phyloP scores from a whole-genome alignment of 2,329 filamentous ascomycete species.

The Aspergillus phoenicis region DNA sequence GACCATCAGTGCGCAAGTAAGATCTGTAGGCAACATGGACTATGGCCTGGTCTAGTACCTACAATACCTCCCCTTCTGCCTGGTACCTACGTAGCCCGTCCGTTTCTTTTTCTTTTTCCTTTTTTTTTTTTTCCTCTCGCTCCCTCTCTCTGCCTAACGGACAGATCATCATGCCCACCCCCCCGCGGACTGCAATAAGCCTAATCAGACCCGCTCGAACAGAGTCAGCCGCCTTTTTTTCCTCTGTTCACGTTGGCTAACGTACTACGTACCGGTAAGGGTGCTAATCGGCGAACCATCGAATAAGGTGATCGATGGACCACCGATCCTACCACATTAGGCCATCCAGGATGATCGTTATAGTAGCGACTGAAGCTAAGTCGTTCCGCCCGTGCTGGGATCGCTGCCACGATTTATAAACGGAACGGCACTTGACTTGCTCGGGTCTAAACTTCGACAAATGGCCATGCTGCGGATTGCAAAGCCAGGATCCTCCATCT shows the following conservation, averaged over 20 bases:
- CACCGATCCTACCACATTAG: constrained; percentile 3
- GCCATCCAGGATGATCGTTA: constrained; percentile 3
- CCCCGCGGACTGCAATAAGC: neutral
- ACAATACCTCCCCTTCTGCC: too few relatives aligned
- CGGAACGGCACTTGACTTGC: neutral
- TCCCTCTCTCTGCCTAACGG: neutral
- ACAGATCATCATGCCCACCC: neutral
- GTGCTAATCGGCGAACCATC: constrained; percentile 7
- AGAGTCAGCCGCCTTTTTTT: neutral
- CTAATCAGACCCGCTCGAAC: constrained; percentile 3
- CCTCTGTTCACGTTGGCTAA: neutral
- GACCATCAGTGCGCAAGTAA: neutral
- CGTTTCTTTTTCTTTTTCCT: too few relatives aligned
- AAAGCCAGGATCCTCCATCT: neutral
- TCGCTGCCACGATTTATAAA: neutral
- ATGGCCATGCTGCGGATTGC: neutral
- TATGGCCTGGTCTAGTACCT: neutral
- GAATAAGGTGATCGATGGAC: neutral
- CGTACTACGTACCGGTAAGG: neutral
- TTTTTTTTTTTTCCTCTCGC: neutral
- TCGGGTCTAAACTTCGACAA: neutral
- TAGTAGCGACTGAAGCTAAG: neutral
- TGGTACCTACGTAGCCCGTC: neutral
- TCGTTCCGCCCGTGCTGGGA: neutral
- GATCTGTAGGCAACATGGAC: neutral